Base-by-base conservation (phyloP, 2,329 filamentous ascomycete species). In the Colletotrichum simmondsii region DNA sequence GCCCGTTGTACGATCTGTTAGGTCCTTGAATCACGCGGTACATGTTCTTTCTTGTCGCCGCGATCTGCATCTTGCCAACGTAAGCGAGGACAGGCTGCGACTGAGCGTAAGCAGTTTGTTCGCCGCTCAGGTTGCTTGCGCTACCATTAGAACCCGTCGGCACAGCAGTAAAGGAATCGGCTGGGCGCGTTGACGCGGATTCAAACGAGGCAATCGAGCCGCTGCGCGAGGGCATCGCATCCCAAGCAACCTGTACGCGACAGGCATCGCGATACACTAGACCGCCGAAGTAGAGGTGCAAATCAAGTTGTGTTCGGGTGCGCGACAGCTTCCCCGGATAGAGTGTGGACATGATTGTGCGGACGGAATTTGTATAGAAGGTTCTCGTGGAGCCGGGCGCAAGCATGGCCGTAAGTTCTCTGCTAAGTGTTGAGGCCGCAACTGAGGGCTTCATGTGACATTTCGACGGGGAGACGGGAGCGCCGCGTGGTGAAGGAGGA, bases 211-310 rank as follows among this genome's bases (percentile, higher is more conserved):
- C 62, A 28, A 60, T 60, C 8, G 70, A 66, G 24, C 69, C 65
- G 37, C 68, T 60, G 28, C 62, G 62, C 42, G 66, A 74, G 75
- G 22, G 72, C 56, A 46, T 80, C 76, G 78, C 82, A 68, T 84
- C 86, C 88, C 88, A 91, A 61, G 88, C 74, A n/a, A 87, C 78
- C 24, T 88, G 85, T 2, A 85, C 82, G 56, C 85, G 85, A n/a
- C 88, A 83, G 0, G 83, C 83, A 37, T 84, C 84, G 24, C 80
- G 80, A 75, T 87, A 88, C 16, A 83, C 78, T 35, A 83, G 82
- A 22, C 81, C 78, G 30, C 87, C 88, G 74, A 89, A 90, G 74
- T 85, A 86, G 2, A 90, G 74, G 72, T 85, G 82, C 14, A 90
- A 78, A n/a, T 88, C 63, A 59, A 82, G 7, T 79, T 76, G 71